phyloP scores from a whole-genome alignment of 345 rosid genomes.

The Hypericum perforatum region DNA sequence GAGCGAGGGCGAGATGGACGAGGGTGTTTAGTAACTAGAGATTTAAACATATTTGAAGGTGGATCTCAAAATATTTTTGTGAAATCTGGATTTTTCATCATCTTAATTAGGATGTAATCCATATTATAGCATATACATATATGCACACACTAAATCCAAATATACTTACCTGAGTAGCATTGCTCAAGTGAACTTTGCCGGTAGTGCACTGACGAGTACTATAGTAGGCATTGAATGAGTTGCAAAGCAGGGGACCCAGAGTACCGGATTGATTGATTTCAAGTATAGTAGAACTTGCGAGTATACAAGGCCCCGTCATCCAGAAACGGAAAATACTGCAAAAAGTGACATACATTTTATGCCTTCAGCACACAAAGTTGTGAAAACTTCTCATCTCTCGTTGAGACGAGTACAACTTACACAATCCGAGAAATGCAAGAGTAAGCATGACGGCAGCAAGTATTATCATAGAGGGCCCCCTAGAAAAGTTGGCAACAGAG shows the following conservation, averaged over 20 bases:
- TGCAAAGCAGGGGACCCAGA: conserved; percentile 61
- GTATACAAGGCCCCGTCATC: conserved; percentile 75
- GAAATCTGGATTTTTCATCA: too few species aligned
- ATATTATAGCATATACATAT: too few species aligned
- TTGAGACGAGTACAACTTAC: conserved; percentile 37
- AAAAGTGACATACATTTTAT: conserved; percentile 10
- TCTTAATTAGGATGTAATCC: too few species aligned
- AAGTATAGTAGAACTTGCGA: conserved; percentile 44
- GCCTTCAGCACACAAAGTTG: conserved; percentile 2
- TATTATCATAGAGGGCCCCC: conserved; percentile 64
- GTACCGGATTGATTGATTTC: conserved; percentile 73
- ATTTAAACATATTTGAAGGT: too few species aligned
- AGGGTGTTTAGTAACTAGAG: too few species aligned
- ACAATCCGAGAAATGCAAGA: conserved; percentile 80
- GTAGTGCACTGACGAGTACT: conserved; percentile 42
- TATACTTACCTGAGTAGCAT: conserved; percentile 74
- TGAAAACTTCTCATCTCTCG: not conserved
- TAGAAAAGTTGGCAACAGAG: conserved; percentile 19
- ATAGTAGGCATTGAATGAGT: conserved; percentile 63
- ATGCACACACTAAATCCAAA: too few species aligned
- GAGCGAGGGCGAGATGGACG: too few species aligned
- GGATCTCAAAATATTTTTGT: too few species aligned
- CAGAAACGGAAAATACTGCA: conserved; percentile 79
- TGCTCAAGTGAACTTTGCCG: conserved; percentile 54
- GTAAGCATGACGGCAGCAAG: conserved; percentile 87